phyloP scores from a whole-genome alignment of 495 filamentous ascomycete species.

The Hyaloscypha hepaticicola region DNA sequence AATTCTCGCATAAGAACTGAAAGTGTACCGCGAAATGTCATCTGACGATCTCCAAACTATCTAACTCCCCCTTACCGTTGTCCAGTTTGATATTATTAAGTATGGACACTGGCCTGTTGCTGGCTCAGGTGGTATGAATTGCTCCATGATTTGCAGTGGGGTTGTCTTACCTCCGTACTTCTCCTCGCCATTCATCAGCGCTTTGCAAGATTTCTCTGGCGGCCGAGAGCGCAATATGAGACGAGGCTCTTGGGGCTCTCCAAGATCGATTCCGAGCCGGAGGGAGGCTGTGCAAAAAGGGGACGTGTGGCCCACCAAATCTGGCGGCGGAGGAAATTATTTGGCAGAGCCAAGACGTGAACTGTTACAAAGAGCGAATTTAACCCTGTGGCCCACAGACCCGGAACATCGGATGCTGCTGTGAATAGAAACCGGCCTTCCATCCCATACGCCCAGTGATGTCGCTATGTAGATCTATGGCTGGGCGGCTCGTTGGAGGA shows the following conservation, averaged over 20 bases:
- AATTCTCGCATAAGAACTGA: background rate
- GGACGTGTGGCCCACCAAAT: constrained; percentile 8
- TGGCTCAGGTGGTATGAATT: background rate
- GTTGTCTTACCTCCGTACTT: background rate
- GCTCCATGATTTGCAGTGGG: background rate
- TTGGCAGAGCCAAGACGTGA: constrained; percentile 13
- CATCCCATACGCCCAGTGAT: constrained; percentile 15
- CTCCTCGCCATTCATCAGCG: background rate
- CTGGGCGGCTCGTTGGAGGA: background rate
- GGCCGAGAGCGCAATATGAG: background rate
- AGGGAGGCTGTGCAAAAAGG: constrained; percentile 24
- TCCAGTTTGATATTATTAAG: background rate
- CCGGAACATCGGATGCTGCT: constrained; percentile 22
- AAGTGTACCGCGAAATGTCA: background rate
- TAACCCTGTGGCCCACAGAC: background rate
- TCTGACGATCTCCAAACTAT: background rate
- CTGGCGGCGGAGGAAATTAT: constrained; percentile 10
- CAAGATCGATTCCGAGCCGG: constrained; percentile 1
- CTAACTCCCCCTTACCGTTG: background rate
- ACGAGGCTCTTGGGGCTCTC: background rate
- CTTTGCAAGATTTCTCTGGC: background rate
- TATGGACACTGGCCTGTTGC: background rate
- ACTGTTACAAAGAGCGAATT: constrained; percentile 13
- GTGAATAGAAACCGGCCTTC: constrained; percentile 26
- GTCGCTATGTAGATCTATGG: background rate